phyloP scores from a whole-genome alignment of 306 rosid species.

The Corylus avellana region DNA sequence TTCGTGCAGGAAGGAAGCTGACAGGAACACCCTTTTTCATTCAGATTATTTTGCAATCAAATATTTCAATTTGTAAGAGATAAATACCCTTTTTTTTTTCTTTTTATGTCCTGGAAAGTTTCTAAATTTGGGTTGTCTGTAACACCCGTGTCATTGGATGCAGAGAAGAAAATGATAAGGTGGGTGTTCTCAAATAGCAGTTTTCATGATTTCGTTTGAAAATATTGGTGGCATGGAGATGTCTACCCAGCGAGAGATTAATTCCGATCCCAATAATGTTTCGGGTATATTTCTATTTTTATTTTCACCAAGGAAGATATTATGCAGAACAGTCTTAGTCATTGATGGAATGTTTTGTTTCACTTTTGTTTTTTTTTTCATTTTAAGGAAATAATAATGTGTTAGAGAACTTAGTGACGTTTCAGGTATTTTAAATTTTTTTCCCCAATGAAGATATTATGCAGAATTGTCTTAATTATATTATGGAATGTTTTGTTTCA shows the following conservation, averaged over 20 bases:
- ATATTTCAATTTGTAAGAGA: conserved; percentile 29
- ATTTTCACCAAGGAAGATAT: neutral
- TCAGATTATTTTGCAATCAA: conserved; percentile 5
- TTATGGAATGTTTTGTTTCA: too few relatives aligned
- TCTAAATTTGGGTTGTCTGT: conserved; percentile 8
- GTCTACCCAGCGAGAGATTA: conserved; percentile 42
- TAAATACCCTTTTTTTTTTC: neutral
- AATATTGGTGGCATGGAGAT: conserved; percentile 45
- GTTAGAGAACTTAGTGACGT: too few relatives aligned
- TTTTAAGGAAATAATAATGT: too few relatives aligned
- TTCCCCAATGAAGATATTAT: too few relatives aligned
- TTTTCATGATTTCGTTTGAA: conserved; percentile 38
- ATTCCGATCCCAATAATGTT: conserved; percentile 39
- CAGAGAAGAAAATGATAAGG: conserved; percentile 34
- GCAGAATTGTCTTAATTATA: too few relatives aligned
- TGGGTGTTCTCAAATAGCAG: conserved; percentile 47
- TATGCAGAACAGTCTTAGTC: neutral
- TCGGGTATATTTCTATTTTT: conserved; percentile 42
- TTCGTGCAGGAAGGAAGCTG: conserved; percentile 18
- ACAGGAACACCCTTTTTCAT: conserved; percentile 11
- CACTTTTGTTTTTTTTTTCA: neutral
- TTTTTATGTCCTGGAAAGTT: neutral
- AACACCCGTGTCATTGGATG: conserved; percentile 15
- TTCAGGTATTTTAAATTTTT: too few relatives aligned
- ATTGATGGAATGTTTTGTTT: neutral